Evolutionary conservation across 176 grass and related monocot genomes (phyloP), one percentile per base, ranked within the genome.

Genomic region (Urochloa ruziziensis): DNA sequence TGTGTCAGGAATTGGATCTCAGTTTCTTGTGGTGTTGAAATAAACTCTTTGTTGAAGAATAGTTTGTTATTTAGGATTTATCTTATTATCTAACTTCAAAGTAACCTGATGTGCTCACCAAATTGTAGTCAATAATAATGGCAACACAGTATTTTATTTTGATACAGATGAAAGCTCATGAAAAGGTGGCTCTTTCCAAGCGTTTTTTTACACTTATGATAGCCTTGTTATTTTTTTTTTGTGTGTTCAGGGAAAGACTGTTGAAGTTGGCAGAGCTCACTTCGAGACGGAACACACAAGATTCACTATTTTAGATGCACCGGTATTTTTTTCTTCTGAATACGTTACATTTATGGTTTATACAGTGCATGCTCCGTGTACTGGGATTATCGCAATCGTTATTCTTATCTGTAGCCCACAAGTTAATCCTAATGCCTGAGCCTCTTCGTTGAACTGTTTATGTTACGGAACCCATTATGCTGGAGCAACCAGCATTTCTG

Each of bases 241-340:
- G 60, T 81, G 43, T 75, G 62, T 89, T 73, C 86, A 94, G 92
- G 92, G 92, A 36, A 94, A 87, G 75, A 94, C 92, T 74, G 92
- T 94, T 80, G 89, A 94, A 74, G 92, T 94, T 84, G 92, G 92
- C 32, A 94, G 92, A 84, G 92, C 92, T 28, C 92, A 94, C 82
- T 94, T 94, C 24, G 92, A 91, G 81, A 94, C 92, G 14, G 89
- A 94, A 70, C 84, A 30, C 67, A 91, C 89, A 82, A 86, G 92
- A 91, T 94, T 89, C 67, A 94, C 92, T 52, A 91, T 94, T 85
- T 88, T 94, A 12, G 92, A 94, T 87, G 92, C 92, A 49, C 89
- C 92, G 77, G 92, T 94, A 92, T 58, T 67, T 81, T 60, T 80
- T 72, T 80, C 44, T 61, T 62, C 42, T 58, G 69, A 21, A 33